These are phyloP conservation scores for Cronartium quercuum DNA, from an alignment of 1,284 basidiomycete species.

Conservation along the genomic window DNA sequence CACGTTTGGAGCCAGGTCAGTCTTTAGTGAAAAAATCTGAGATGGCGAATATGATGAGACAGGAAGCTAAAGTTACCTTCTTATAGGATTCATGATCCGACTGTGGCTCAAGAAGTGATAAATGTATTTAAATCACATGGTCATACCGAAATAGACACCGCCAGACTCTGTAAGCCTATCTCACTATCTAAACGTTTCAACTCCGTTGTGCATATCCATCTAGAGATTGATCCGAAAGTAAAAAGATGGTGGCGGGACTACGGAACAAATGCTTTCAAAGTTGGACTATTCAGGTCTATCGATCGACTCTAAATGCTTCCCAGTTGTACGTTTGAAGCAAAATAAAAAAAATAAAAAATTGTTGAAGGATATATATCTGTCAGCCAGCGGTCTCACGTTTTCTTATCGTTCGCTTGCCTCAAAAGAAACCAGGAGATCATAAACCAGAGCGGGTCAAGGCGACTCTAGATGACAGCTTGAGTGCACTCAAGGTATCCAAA, in stretches of 20 bases:
- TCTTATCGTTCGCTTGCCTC: not conserved
- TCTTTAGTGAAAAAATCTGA: not conserved
- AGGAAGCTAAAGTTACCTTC: not conserved
- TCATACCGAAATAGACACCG: slow-evolving; percentile 44
- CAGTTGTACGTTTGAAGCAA: not conserved
- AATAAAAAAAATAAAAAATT: no score
- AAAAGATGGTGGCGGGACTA: not conserved
- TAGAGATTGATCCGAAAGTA: not conserved
- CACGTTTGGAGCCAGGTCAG: not conserved
- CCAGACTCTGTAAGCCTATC: slow-evolving; percentile 43
- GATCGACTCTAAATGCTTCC: slow-evolving; percentile 19
- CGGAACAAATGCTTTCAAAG: not conserved
- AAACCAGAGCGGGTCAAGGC: not conserved
- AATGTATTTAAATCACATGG: slow-evolving; percentile 45
- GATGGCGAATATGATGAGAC: not conserved
- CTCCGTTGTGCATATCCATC: not conserved
- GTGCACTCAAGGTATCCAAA: not conserved
- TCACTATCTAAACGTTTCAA: no score
- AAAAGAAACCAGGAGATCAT: slow-evolving; percentile 5
- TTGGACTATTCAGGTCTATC: not conserved
- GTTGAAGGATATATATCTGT: not conserved
- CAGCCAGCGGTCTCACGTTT: no score
- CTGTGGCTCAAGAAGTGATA: slow-evolving; percentile 41
- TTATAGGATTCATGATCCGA: not conserved
- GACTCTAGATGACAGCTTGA: not conserved